Conservation (phyloP, 176 grass and related monocot species). For the Aegilops longissima region DNA sequence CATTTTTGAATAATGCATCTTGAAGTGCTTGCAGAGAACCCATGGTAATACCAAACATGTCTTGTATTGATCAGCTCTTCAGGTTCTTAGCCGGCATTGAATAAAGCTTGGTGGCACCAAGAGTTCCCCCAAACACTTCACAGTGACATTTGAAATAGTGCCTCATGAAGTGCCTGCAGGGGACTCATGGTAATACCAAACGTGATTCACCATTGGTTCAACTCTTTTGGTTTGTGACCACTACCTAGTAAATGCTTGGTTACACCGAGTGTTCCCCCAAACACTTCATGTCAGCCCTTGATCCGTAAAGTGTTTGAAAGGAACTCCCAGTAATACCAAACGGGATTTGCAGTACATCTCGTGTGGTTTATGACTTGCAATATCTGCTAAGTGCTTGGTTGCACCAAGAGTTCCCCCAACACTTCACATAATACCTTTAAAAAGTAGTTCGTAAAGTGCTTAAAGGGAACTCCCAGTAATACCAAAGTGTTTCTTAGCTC, state of each 20-base stretch:
- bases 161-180: conserved; percentile 37
- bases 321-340: conserved; percentile 32
- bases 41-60: conserved; percentile 10
- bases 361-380: not conserved
- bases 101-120: not conserved
- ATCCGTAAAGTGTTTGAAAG: conserved; percentile 34
- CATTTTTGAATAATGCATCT: not conserved
- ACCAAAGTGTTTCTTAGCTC: not conserved
- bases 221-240: not conserved
- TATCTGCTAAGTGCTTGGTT: not conserved
- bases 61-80: not conserved
- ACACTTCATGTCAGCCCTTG: conserved; percentile 32
- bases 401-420: conserved; percentile 44
- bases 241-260: not conserved
- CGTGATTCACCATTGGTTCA: not conserved
- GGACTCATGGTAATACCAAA: conserved; percentile 30
- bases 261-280: conserved; percentile 56
- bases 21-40: not conserved
- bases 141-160: not conserved
- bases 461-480: conserved; percentile 35
- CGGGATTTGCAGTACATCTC: not conserved
- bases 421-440: conserved; percentile 13
- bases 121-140: conserved; percentile 37
- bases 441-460: conserved; percentile 17
- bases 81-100: not conserved